A percentile compares a stretch with the other conserved stretches of the same genome.
Conservation (phyloP, 768 basidiomycete species). For the Boletus coccyginus region DNA sequence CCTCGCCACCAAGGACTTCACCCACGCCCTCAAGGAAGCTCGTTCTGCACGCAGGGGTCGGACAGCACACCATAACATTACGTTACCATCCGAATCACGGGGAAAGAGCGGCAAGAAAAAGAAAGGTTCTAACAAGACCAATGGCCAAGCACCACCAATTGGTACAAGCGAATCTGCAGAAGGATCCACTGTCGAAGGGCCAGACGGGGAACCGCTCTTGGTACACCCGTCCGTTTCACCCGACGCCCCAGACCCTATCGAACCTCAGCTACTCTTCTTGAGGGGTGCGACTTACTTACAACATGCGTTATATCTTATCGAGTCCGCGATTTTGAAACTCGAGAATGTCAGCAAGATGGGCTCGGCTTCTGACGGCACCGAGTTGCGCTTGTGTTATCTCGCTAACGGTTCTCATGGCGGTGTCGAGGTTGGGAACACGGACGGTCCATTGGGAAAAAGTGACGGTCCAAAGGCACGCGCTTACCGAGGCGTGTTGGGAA, state of each 20-base stretch:
- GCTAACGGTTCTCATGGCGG: constrained; percentile 79
- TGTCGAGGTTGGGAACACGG: constrained; percentile 77
- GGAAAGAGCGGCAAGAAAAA: constrained; percentile 56
- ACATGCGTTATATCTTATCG: constrained; percentile 72
- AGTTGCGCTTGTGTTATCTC: constrained; percentile 74
- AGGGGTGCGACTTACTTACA: constrained; percentile 83
- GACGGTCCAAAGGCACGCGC: constrained; percentile 59
- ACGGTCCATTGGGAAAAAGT: constrained; percentile 66
- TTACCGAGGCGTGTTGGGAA: constrained; percentile 59
- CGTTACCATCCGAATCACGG: constrained; percentile 34
- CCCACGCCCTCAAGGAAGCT: constrained; percentile 75
- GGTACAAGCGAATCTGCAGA: constrained; percentile 56
- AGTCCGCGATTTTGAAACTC: constrained; percentile 64
- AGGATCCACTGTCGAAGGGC: constrained; percentile 39
- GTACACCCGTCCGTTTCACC: constrained; percentile 74
- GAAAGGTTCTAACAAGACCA: constrained; percentile 43
- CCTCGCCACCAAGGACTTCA: constrained; percentile 76
- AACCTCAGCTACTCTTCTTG: constrained; percentile 79
- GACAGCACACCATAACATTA: constrained; percentile 48
- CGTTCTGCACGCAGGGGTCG: constrained; percentile 67
- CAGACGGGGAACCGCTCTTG: constrained; percentile 48
- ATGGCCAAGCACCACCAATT: constrained; percentile 66
- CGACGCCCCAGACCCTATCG: constrained; percentile 83
- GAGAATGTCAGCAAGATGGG: constrained; percentile 64
- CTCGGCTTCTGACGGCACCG: constrained; percentile 59